Conservation (phyloP, 306 rosid genomes). For the Sechiopsis laciniata region DNA sequence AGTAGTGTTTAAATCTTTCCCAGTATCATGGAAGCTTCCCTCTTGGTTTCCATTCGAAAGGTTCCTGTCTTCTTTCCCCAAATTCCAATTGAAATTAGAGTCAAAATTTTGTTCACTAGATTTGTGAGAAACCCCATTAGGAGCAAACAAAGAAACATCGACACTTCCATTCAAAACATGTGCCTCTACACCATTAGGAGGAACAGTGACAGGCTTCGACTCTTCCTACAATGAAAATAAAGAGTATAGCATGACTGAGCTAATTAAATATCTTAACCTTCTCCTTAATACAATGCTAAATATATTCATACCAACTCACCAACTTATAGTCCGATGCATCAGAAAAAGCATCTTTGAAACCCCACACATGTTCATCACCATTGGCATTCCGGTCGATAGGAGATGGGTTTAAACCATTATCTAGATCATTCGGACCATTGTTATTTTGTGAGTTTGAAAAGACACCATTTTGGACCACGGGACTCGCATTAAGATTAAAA, state of each 20-base stretch:
- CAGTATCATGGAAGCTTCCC: constrained; percentile 26
- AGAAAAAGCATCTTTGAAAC: constrained; percentile 36
- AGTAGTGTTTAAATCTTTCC: constrained; percentile 23
- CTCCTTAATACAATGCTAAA: background rate
- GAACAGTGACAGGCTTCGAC: constrained; percentile 17
- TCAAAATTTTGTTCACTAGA: constrained; percentile 26
- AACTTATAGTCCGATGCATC: constrained; percentile 35
- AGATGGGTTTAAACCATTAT: constrained; percentile 26
- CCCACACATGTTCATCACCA: constrained; percentile 36
- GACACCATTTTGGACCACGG: constrained; percentile 25
- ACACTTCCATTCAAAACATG: background rate
- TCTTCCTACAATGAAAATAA: constrained; percentile 30
- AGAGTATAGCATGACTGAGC: background rate
- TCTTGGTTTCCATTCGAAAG: background rate
- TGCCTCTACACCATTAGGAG: constrained; percentile 18
- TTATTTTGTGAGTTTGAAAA: constrained; percentile 23
- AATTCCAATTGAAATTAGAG: constrained; percentile 17
- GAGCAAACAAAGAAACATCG: background rate
- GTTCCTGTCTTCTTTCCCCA: constrained; percentile 12
- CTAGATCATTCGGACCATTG: constrained; percentile 29
- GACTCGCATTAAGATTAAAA: constrained; percentile 44
- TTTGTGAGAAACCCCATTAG: constrained; percentile 19
- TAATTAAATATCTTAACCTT: constrained; percentile 11
- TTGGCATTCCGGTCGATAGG: constrained; percentile 22
- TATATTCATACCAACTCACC: constrained; percentile 18